These are phyloP conservation scores for Colletotrichum lupini DNA, from an alignment of 2,329 filamentous ascomycete genomes.

Conservation along the genomic window DNA sequence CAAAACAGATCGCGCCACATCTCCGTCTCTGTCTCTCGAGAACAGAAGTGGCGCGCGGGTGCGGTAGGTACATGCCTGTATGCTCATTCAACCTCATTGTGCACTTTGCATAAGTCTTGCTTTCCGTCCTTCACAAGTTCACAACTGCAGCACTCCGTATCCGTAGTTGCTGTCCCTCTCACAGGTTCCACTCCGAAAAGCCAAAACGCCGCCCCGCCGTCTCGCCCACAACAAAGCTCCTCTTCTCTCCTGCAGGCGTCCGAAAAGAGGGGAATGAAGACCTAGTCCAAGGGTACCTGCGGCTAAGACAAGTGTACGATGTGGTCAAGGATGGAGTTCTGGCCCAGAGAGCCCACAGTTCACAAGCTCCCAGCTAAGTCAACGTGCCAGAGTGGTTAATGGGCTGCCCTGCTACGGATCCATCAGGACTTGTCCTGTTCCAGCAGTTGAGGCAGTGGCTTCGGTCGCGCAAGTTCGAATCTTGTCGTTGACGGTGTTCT, in stretches of 20 bases:
- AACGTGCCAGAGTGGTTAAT: constrained; percentile 36
- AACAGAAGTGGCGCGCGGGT: not conserved
- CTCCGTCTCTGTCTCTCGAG: no score
- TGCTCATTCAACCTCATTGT: constrained; percentile 58
- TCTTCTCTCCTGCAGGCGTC: constrained; percentile 21
- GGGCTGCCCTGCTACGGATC: constrained; percentile 33
- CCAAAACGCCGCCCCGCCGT: constrained; percentile 8
- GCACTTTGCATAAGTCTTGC: not conserved
- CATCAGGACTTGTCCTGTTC: not conserved
- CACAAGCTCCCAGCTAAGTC: not conserved
- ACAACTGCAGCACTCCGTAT: no score
- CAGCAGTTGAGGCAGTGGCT: constrained; percentile 31
- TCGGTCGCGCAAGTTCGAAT: constrained; percentile 36
- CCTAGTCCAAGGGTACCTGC: not conserved
- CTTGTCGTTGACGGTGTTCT: constrained; percentile 27
- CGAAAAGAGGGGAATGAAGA: not conserved
- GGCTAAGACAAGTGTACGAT: not conserved
- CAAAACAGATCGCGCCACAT: no score
- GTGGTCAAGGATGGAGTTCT: not conserved
- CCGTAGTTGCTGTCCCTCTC: not conserved
- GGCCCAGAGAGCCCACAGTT: not conserved
- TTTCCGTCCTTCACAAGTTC: no score
- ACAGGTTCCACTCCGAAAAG: constrained; percentile 9
- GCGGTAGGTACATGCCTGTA: constrained; percentile 48
- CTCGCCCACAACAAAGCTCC: constrained; percentile 5